phyloP scores from a whole-genome alignment of 768 basidiomycete genomes.

The Tulasnella sp. region DNA sequence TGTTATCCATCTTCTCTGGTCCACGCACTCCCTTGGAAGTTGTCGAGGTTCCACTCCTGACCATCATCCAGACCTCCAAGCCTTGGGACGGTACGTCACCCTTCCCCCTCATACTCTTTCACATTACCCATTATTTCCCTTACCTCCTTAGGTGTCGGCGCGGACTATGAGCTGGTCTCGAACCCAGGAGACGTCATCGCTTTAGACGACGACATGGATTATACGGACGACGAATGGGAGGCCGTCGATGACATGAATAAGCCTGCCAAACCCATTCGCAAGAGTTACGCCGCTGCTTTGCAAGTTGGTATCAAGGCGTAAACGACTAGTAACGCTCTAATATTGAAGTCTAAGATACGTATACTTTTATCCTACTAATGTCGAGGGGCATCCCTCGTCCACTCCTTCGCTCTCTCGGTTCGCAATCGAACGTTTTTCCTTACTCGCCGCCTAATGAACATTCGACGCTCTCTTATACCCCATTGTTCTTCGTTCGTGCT shows the following conservation, averaged over 20 bases:
- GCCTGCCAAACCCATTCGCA: background rate
- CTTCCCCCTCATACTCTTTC: background rate
- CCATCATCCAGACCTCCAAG: background rate
- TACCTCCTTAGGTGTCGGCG: background rate
- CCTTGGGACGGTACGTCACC: constrained; percentile 9
- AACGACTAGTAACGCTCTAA: background rate
- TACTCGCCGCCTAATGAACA: background rate
- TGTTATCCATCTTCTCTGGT: background rate
- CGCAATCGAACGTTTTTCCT: background rate
- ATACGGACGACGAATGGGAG: constrained; percentile 14
- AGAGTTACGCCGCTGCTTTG: constrained; percentile 9
- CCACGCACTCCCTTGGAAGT: background rate
- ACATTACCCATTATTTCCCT: background rate
- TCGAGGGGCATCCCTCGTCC: background rate
- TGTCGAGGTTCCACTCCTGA: constrained; percentile 11
- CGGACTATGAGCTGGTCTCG: constrained; percentile 8
- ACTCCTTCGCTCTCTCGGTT: background rate
- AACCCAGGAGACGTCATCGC: constrained; percentile 8
- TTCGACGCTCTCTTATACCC: background rate
- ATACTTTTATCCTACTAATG: background rate
- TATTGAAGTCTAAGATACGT: background rate
- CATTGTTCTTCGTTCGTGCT: background rate
- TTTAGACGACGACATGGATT: constrained; percentile 16
- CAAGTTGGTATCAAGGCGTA: background rate
- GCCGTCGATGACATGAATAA: constrained; percentile 1